Conservation (phyloP, 305 asterid species). For the Solanum hybrid region DNA sequence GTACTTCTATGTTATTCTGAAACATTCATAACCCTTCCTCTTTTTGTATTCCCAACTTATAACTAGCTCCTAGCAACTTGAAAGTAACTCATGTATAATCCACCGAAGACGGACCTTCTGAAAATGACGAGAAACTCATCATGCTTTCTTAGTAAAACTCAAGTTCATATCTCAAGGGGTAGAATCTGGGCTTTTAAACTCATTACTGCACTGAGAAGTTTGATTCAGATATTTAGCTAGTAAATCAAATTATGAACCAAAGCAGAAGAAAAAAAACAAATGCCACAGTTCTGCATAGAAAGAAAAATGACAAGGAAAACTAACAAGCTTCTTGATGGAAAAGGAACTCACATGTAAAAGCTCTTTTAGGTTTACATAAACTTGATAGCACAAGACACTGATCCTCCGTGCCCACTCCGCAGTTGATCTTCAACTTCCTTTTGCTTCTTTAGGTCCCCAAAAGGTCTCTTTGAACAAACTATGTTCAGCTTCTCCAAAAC, state of each 20-base stretch:
- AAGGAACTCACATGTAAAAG: slow-evolving; percentile 6
- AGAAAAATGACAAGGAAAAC: not conserved
- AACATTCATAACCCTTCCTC: not conserved
- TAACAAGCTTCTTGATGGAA: not conserved
- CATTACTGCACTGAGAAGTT: not conserved
- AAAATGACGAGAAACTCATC: not conserved
- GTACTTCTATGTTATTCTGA: not conserved
- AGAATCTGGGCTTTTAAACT: not conserved
- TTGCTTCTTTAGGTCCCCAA: slow-evolving; percentile 11
- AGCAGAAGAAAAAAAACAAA: not conserved
- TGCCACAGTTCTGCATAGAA: not conserved
- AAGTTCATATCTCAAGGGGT: not conserved
- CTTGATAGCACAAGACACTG: slow-evolving; percentile 20
- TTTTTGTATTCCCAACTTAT: not conserved
- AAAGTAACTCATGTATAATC: not conserved
- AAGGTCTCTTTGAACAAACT: slow-evolving; percentile 16
- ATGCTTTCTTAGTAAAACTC: not conserved
- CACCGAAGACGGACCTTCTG: not conserved
- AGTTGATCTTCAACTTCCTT: slow-evolving; percentile 18
- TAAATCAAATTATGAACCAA: not conserved
- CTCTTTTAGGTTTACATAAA: slow-evolving; percentile 16
- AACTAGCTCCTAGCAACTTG: not conserved
- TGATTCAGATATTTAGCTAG: not conserved
- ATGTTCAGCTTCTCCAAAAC: slow-evolving; percentile 32
- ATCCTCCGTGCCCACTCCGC: slow-evolving; percentile 18